Evolutionary conservation across 2,329 filamentous ascomycete species (phyloP).

Genomic region (Tolypocladium capitatum): DNA sequence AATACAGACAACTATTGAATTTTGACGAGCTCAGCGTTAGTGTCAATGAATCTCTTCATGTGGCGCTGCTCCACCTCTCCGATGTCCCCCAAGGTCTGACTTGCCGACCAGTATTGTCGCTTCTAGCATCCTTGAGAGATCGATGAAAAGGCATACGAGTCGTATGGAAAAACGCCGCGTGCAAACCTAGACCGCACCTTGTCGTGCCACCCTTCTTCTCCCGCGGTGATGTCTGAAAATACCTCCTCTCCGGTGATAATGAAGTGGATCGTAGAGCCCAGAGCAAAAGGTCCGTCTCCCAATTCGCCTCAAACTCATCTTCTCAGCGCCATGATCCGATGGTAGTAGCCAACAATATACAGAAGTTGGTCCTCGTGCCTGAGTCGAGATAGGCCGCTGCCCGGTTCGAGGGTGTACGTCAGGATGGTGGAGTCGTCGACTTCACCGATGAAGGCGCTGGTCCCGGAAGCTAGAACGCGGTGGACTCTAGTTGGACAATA

Average conservation of each 20-base stretch:
- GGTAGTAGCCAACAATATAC: slow-evolving; percentile 5
- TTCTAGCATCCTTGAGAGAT: slow-evolving; percentile 3
- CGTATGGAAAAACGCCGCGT: slow-evolving; percentile 4
- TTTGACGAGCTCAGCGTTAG: no score
- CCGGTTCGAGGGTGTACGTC: slow-evolving; percentile 8
- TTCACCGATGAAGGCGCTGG: slow-evolving; percentile 8
- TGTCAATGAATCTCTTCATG: no score
- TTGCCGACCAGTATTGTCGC: slow-evolving; percentile 1
- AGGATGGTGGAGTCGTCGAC: slow-evolving; percentile 10
- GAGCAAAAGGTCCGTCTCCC: slow-evolving; percentile 9
- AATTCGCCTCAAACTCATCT: slow-evolving; percentile 1
- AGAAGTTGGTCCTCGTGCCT: slow-evolving; percentile 6
- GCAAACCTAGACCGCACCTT: slow-evolving; percentile 5
- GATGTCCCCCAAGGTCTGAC: slow-evolving; percentile 1
- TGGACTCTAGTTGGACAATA: slow-evolving; percentile 3
- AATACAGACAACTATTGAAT: no score
- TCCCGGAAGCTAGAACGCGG: slow-evolving; percentile 2
- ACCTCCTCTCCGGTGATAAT: slow-evolving; percentile 7
- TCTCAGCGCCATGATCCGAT: slow-evolving; percentile 5
- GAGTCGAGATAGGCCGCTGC: slow-evolving; percentile 6
- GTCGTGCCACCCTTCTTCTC: slow-evolving; percentile 6
- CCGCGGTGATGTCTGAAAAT: slow-evolving; percentile 7
- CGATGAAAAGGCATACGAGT: neutral
- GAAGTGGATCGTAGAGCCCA: slow-evolving; percentile 9
- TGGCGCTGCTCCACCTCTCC: neutral